Conservation (phyloP, 176 grass and related monocot species). For the Triticum monococcum region DNA sequence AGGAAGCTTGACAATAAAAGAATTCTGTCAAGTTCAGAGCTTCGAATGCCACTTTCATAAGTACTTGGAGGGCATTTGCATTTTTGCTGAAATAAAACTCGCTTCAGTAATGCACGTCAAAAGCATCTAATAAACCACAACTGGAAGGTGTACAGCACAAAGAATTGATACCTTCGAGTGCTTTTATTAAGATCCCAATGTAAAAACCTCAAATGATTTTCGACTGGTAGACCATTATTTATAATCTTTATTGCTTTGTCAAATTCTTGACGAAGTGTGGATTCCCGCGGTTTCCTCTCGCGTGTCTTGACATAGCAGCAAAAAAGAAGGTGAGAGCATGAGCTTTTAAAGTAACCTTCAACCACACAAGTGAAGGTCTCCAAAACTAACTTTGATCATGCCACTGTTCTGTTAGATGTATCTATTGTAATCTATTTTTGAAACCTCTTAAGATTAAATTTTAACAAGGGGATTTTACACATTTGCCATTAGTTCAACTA, state of each 20-base stretch:
- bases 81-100: slow-evolving; percentile 55
- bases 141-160: slow-evolving; percentile 1
- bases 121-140: slow-evolving; percentile 17
- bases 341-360: slow-evolving; percentile 9
- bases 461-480: not conserved
- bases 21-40: slow-evolving; percentile 85
- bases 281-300: slow-evolving; percentile 85
- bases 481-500: not conserved
- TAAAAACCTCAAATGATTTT: slow-evolving; percentile 83
- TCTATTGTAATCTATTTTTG: not conserved
- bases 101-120: slow-evolving; percentile 29
- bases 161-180: slow-evolving; percentile 62
- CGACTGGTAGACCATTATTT: slow-evolving; percentile 63
- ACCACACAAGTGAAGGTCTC: not conserved
- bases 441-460: not conserved
- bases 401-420: not conserved
- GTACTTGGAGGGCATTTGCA: slow-evolving; percentile 67
- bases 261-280: slow-evolving; percentile 79
- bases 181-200: slow-evolving; percentile 99
- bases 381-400: not conserved
- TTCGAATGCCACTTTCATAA: slow-evolving; percentile 76
- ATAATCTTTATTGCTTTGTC: slow-evolving; percentile 75
- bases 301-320: slow-evolving; percentile 47
- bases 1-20: slow-evolving; percentile 68
- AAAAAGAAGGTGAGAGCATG: slow-evolving; percentile 28